Conservation (phyloP, 331 rosid genomes). For the Cucumis variabilis region DNA sequence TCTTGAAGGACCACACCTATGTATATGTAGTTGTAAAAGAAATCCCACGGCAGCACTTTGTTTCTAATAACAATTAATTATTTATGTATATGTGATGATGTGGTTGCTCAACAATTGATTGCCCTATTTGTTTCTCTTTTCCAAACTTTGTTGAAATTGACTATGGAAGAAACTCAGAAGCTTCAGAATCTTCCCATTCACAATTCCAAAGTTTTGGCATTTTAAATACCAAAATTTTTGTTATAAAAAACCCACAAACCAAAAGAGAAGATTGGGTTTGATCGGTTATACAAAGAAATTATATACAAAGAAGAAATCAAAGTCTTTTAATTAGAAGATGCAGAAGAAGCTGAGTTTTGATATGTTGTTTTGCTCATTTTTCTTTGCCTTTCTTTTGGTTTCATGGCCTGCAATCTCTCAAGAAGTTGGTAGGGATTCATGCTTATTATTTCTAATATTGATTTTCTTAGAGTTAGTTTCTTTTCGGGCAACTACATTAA, state of each 20-base stretch:
- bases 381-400: background rate
- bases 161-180: background rate
- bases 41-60: background rate
- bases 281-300: background rate
- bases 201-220: too few relatives aligned
- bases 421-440: conserved; percentile 10
- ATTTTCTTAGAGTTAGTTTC: too few relatives aligned
- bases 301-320: background rate
- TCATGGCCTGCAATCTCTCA: background rate
- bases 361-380: background rate
- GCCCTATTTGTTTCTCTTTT: background rate
- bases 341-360: background rate
- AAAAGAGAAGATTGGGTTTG: background rate
- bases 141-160: background rate
- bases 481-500: too few relatives aligned
- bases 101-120: background rate
- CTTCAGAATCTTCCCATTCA: background rate
- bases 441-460: too few relatives aligned
- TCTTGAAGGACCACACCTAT: background rate
- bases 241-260: too few relatives aligned
- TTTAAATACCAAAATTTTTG: background rate
- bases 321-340: background rate
- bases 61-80: background rate
- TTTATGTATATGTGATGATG: background rate
- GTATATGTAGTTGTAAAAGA: background rate